phyloP scores from a whole-genome alignment of 257 asterid species.

The Solanum pennellii region DNA sequence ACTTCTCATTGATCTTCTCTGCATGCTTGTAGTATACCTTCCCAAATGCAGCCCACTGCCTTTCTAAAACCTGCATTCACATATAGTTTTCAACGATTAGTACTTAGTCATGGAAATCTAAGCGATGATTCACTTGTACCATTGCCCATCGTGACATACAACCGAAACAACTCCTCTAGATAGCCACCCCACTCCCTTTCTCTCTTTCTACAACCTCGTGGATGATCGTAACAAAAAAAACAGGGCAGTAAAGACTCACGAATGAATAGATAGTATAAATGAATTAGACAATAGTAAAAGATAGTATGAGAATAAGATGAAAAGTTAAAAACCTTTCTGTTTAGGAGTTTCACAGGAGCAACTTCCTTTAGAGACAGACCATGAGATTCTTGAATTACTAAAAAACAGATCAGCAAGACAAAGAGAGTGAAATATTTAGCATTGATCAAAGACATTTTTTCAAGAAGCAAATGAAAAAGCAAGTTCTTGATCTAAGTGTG shows the following conservation, averaged over 20 bases:
- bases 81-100: background rate
- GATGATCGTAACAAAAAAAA: background rate
- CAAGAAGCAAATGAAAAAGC: background rate
- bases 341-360: slow-evolving; percentile 5
- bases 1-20: slow-evolving; percentile 12
- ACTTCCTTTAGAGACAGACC: background rate
- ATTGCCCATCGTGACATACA: background rate
- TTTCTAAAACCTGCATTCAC: background rate
- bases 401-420: background rate
- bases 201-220: background rate
- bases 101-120: background rate
- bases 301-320: background rate
- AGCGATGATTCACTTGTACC: background rate
- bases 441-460: background rate
- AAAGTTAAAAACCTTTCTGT: slow-evolving; percentile 14
- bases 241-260: background rate
- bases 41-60: background rate
- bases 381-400: background rate
- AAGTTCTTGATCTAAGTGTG: background rate
- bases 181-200: background rate
- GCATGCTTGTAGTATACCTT: slow-evolving; percentile 12
- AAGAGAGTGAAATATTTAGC: background rate
- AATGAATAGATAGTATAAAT: background rate
- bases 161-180: background rate
- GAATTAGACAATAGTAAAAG: background rate